phyloP scores from a whole-genome alignment of 495 filamentous ascomycete species.

The Penicillium tannophilum region DNA sequence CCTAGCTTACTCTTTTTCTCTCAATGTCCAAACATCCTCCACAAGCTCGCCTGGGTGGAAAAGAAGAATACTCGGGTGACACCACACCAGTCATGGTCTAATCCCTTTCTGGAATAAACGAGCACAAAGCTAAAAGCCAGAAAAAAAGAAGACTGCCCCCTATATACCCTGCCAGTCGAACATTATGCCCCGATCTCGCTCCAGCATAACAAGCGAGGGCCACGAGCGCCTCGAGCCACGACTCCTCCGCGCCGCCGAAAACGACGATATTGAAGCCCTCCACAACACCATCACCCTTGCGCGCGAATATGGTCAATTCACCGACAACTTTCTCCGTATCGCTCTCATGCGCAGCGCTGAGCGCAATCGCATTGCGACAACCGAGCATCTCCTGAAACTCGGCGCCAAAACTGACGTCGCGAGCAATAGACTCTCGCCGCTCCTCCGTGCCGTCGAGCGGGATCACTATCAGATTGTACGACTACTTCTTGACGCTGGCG shows the following conservation, averaged over 20 bases:
- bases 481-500: slow-evolving; percentile 47
- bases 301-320: slow-evolving; percentile 44
- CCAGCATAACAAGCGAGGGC: slow-evolving; percentile 43
- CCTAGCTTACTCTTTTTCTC: neutral
- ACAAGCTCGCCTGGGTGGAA: neutral
- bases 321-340: slow-evolving; percentile 53
- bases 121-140: neutral
- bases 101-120: neutral
- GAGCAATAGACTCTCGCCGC: slow-evolving; percentile 44
- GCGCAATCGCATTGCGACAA: slow-evolving; percentile 44
- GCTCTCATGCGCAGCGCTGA: slow-evolving; percentile 54
- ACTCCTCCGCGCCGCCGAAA: slow-evolving; percentile 53
- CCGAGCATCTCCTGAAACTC: slow-evolving; percentile 46
- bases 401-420: slow-evolving; percentile 49
- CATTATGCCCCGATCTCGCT: slow-evolving; percentile 39
- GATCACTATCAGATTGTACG: slow-evolving; percentile 49
- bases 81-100: neutral
- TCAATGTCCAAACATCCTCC: neutral
- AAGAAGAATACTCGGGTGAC: neutral
- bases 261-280: slow-evolving; percentile 41
- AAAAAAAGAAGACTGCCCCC: neutral
- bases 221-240: slow-evolving; percentile 55
- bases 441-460: slow-evolving; percentile 54
- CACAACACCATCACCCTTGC: slow-evolving; percentile 41
- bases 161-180: neutral